Conservation (phyloP, 176 grass and related monocot genomes). For the Rhynchospora pubera region DNA sequence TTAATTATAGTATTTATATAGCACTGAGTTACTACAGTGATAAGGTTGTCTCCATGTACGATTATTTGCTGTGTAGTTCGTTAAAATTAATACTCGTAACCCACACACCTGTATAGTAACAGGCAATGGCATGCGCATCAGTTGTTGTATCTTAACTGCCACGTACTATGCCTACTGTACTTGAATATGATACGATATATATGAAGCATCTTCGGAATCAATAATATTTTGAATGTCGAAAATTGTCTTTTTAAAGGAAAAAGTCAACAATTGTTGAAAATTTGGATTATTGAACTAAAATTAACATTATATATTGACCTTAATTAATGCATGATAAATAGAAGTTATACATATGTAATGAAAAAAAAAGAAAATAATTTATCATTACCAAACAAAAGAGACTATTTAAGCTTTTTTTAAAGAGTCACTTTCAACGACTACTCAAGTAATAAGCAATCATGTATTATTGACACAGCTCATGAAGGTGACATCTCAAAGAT, state of each 20-base stretch:
- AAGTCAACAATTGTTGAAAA: neutral
- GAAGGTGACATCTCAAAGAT: conserved; percentile 15
- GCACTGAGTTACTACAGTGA: too few species aligned
- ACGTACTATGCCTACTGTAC: neutral
- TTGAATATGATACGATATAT: neutral
- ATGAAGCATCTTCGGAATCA: neutral
- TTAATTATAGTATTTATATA: too few species aligned
- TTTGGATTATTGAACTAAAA: neutral
- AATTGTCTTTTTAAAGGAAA: neutral
- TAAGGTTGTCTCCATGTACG: too few species aligned
- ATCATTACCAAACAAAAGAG: conserved; percentile 8
- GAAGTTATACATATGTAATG: neutral
- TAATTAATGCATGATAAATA: neutral
- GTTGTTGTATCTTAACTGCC: neutral
- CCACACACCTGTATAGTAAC: neutral
- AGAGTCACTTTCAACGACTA: conserved; percentile 14
- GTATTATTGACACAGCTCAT: conserved; percentile 18
- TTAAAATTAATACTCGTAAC: too few species aligned
- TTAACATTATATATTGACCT: neutral
- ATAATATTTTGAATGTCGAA: neutral
- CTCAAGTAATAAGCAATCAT: conserved; percentile 23
- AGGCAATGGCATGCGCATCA: neutral
- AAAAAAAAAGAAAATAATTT: neutral
- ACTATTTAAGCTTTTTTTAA: conserved; percentile 13
- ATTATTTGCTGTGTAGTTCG: too few species aligned